Percentiles rank a stretch among this genome's conserved stretches.
These are phyloP conservation scores for Boletus coccyginus DNA, from an alignment of 768 basidiomycete genomes.

Conservation along the genomic window DNA sequence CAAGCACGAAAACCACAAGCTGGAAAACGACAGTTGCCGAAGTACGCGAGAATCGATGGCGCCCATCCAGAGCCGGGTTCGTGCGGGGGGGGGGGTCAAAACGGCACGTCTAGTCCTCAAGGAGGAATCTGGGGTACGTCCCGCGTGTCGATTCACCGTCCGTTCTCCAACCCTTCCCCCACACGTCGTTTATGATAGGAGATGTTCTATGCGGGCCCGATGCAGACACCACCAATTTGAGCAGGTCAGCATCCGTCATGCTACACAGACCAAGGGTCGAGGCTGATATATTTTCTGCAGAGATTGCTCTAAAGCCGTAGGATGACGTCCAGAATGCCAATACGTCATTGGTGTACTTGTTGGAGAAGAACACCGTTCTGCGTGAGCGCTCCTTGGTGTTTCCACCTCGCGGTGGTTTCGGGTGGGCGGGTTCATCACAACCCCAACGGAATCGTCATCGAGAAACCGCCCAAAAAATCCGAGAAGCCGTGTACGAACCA, in stretches of 20 bases:
- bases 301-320: not conserved
- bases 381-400: too few species aligned
- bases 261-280: not conserved
- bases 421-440: not conserved
- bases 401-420: too few species aligned
- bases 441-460: not conserved
- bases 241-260: not conserved
- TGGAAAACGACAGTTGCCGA: not conserved
- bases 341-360: too few species aligned
- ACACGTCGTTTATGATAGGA: not conserved
- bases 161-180: not conserved
- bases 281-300: not conserved
- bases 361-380: too few species aligned
- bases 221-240: not conserved
- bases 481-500: not conserved
- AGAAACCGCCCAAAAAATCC: not conserved
- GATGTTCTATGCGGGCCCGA: not conserved
- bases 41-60: not conserved
- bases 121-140: not conserved
- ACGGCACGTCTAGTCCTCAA: not conserved
- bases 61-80: not conserved
- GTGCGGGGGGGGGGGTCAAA: not conserved
- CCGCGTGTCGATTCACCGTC: not conserved
- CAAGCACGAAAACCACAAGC: not conserved
- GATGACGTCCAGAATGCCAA: not conserved